Evolutionary conservation across 768 basidiomycete genomes (phyloP).

Genomic region (Suillus lakei): DNA sequence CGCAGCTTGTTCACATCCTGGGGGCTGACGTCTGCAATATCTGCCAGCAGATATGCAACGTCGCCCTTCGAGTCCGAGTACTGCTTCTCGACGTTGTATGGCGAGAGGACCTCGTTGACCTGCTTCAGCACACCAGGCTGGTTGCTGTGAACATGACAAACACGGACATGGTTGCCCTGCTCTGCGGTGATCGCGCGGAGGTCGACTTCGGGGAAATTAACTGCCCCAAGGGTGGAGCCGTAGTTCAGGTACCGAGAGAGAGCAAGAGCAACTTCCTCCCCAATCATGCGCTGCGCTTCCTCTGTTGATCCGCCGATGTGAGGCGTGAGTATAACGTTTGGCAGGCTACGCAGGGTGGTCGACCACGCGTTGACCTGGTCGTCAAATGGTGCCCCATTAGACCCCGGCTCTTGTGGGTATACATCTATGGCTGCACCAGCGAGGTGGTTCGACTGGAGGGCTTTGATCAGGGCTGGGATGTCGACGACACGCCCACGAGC

Average conservation of each 20-base stretch:
- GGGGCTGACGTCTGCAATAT: slow-evolving; percentile 89
- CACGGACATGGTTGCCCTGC: slow-evolving; percentile 78
- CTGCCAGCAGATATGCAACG: slow-evolving; percentile 94
- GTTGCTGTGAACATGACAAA: slow-evolving; percentile 97
- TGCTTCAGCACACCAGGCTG: slow-evolving; percentile 92
- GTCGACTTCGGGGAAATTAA: slow-evolving; percentile 99
- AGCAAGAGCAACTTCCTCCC: slow-evolving; percentile 88
- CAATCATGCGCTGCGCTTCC: slow-evolving; percentile 97
- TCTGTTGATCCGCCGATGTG: slow-evolving; percentile 99
- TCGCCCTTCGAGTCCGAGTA: slow-evolving; percentile 97
- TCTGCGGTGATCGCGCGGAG: slow-evolving; percentile 89
- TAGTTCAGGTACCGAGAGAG: slow-evolving; percentile 89
- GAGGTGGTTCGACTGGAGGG: slow-evolving; percentile 84
- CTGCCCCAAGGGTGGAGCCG: slow-evolving; percentile 88
- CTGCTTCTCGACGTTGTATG: slow-evolving; percentile 99
- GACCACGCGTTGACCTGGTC: slow-evolving; percentile 89
- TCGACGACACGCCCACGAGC: slow-evolving; percentile 96
- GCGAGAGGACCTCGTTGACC: slow-evolving; percentile 92
- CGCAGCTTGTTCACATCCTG: slow-evolving; percentile 78
- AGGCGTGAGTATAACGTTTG: slow-evolving; percentile 96
- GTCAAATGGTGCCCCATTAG: slow-evolving; percentile 90
- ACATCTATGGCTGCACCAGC: slow-evolving; percentile 92
- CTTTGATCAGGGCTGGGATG: slow-evolving; percentile 84
- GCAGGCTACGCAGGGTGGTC: slow-evolving; percentile 69
- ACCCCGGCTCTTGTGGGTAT: slow-evolving; percentile 90